Percentiles rank a stretch among this genome's conserved stretches.
Evolutionary conservation across 305 asterid species (phyloP).

Genomic region (Andrographis paniculata): DNA sequence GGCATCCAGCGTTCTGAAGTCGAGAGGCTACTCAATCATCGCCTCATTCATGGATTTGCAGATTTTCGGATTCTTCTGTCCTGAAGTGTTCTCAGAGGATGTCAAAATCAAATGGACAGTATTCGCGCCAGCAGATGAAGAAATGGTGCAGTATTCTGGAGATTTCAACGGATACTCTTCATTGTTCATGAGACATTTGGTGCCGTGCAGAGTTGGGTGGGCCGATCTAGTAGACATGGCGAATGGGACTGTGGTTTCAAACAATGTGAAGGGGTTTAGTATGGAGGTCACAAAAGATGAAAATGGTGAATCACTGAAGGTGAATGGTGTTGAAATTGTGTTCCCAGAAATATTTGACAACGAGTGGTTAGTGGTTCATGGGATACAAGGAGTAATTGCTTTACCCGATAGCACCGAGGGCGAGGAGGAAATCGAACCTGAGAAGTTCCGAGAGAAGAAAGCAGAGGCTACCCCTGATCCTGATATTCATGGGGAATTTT

Average conservation of each 20-base stretch:
- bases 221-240: slow-evolving; percentile 31
- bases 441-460: not conserved
- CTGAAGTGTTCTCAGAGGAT: slow-evolving; percentile 14
- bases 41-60: slow-evolving; percentile 72
- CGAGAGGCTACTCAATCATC: slow-evolving; percentile 61
- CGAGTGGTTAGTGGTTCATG: slow-evolving; percentile 60
- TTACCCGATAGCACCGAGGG: slow-evolving; percentile 26
- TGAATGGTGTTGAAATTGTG: slow-evolving; percentile 53
- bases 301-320: slow-evolving; percentile 26
- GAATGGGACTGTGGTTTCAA: slow-evolving; percentile 36
- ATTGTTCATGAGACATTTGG: slow-evolving; percentile 57
- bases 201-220: slow-evolving; percentile 55
- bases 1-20: slow-evolving; percentile 40
- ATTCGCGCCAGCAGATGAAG: slow-evolving; percentile 59
- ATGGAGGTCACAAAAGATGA: slow-evolving; percentile 29
- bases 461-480: no score
- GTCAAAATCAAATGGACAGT: slow-evolving; percentile 37
- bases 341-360: slow-evolving; percentile 52
- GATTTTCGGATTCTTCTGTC: slow-evolving; percentile 36
- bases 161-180: slow-evolving; percentile 35
- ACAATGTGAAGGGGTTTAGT: slow-evolving; percentile 36
- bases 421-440: not conserved
- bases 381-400: slow-evolving; percentile 44
- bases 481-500: no score
- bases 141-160: slow-evolving; percentile 35